Evolutionary conservation across 148 eudicot genomes (phyloP), one percentile per base, ranked within the genome.

Genomic region (Euryodendron excelsum): DNA sequence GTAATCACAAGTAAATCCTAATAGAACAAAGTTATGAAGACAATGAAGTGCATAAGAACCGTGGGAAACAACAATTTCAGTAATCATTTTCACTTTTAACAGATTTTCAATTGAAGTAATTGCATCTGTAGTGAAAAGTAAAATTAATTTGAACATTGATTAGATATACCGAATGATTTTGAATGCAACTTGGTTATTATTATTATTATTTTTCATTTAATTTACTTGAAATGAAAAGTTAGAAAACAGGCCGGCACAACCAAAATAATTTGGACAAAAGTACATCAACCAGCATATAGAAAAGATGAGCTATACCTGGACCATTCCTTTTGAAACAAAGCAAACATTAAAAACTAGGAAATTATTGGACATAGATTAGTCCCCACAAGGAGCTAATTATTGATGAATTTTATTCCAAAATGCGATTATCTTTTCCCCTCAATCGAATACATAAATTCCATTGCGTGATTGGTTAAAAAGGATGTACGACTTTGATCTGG

Each of bases 301-400:
- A 56, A 72, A 78, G 62, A 66, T 44, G 69, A 55, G n/a, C 7
- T 44, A 45, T 30, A 8, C 9, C 41, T n/a, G n/a, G 4, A 12
- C 64, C 68, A 73, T 39, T 37, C 39, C 48, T 44, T 47, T 28
- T 70, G 20, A 52, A 56, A 30, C 48, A 73, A 82, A 81, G 72
- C 28, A 28, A 41, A 77, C 79, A 66, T 41, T 82, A 82, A n/a
- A n/a, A 81, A 69, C 11, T 4, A 9, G 33, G 25, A 48, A 37
- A 17, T 66, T 48, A 30, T 72, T 72, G 61, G 78, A 39, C n/a
- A 58, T 31, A 25, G 50, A 55, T 77, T 63, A 74, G 73, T 47
- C 84, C 81, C 81, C 68, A 63, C 21, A 58, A 58, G 28, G 67
- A 58, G 23, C 74, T 77, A 82, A 82, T 82, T 62, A 77, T 82